These are phyloP conservation scores for Lactifluus rugatus DNA, from an alignment of 768 basidiomycete genomes.

Conservation along the genomic window DNA sequence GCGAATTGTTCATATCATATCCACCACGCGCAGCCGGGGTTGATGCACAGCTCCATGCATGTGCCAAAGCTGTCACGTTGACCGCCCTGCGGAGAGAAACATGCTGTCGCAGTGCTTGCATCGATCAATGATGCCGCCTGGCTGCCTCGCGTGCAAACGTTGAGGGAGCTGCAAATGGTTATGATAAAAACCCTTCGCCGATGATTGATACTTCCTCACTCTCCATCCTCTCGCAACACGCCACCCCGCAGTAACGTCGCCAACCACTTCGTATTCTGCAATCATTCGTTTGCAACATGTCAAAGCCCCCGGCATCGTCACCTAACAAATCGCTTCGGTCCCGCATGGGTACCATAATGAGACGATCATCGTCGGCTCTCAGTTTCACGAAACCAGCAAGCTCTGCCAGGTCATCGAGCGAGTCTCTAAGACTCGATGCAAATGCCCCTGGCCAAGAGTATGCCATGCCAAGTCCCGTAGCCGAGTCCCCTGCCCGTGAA, in stretches of 20 bases:
- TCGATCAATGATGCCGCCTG: constrained; percentile 19
- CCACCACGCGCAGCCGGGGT: background rate
- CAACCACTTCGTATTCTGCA: background rate
- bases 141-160: constrained; percentile 12
- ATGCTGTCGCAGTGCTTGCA: constrained; percentile 12
- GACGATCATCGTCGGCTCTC: constrained; percentile 18
- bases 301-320: constrained; percentile 6
- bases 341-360: constrained; percentile 18
- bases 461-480: constrained; percentile 50
- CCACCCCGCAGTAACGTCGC: background rate
- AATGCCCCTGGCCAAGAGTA: constrained; percentile 24
- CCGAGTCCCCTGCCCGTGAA: constrained; percentile 58
- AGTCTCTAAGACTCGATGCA: constrained; percentile 29
- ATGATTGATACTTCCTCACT: constrained; percentile 5
- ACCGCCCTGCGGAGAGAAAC: constrained; percentile 5
- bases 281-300: constrained; percentile 4
- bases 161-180: background rate
- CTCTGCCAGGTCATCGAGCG: constrained; percentile 15
- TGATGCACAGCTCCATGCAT: background rate
- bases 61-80: constrained; percentile 1
- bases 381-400: constrained; percentile 11
- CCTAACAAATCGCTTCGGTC: constrained; percentile 10
- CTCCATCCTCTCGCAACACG: constrained; percentile 3
- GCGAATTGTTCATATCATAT: constrained; percentile 5
- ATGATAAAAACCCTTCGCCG: constrained; percentile 13